Percentiles rank a stretch among this genome's conserved stretches.
These are phyloP conservation scores for Emericellopsis atlantica DNA, from an alignment of 2,329 filamentous ascomycete species.

Conservation along the genomic window DNA sequence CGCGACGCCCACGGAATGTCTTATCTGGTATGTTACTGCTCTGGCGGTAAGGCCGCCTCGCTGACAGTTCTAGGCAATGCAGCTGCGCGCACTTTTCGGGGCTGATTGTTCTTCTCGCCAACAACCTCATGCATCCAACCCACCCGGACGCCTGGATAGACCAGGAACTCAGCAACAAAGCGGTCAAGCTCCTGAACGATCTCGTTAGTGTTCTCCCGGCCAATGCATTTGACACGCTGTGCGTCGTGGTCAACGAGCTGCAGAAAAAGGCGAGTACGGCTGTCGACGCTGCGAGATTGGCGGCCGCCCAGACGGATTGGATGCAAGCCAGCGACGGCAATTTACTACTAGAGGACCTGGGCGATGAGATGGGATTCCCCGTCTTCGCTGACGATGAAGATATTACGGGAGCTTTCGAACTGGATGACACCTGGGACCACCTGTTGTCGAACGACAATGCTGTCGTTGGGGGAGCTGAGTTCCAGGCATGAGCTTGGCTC, in stretches of 20 bases:
- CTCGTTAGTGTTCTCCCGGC: not conserved
- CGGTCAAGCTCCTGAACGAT: constrained; percentile 13
- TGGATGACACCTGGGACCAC: not conserved
- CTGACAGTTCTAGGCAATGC: constrained; percentile 9
- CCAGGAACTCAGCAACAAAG: constrained; percentile 12
- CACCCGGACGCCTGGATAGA: constrained; percentile 12
- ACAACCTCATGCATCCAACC: constrained; percentile 16
- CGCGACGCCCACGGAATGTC: constrained; percentile 15
- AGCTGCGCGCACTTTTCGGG: constrained; percentile 17
- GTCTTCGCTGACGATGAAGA: not conserved
- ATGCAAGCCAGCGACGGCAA: not conserved
- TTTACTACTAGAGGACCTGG: not conserved
- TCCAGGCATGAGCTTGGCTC: no score
- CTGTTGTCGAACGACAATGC: no score
- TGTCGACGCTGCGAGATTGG: not conserved
- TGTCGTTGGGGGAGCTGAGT: no score
- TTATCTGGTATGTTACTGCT: constrained; percentile 14
- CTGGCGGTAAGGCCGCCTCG: not conserved
- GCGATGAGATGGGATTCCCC: not conserved
- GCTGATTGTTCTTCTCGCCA: constrained; percentile 18
- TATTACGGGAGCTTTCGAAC: not conserved
- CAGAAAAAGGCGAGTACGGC: not conserved
- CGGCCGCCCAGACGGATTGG: not conserved
- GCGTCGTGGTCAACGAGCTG: not conserved
- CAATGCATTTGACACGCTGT: not conserved